These are phyloP conservation scores for Zygoascus bituminiphila DNA, from an alignment of 805 yeast genomes.

Conservation along the genomic window DNA sequence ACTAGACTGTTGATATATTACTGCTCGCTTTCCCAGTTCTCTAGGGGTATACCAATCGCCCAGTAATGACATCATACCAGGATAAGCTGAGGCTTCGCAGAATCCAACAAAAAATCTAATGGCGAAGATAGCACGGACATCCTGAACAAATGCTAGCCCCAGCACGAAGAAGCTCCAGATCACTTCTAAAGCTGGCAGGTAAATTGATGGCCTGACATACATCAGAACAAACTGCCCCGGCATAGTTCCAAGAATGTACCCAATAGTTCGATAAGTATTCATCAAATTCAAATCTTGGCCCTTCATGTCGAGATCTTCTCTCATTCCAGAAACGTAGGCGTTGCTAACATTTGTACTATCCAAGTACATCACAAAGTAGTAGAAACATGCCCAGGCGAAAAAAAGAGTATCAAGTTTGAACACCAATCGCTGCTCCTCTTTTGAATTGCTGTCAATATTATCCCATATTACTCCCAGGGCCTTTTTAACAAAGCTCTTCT, in stretches of 20 bases:
- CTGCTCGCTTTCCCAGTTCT: slow-evolving; percentile 35
- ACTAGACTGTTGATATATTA: slow-evolving; percentile 32
- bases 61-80: slow-evolving; percentile 22
- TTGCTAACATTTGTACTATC: slow-evolving; percentile 36
- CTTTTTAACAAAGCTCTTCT: not conserved
- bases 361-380: slow-evolving; percentile 31
- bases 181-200: slow-evolving; percentile 25
- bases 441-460: slow-evolving; percentile 8
- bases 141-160: slow-evolving; percentile 19
- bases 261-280: slow-evolving; percentile 22
- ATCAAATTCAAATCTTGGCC: slow-evolving; percentile 23
- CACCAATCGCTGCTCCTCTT: slow-evolving; percentile 29
- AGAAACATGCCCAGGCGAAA: slow-evolving; percentile 35
- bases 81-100: slow-evolving; percentile 25
- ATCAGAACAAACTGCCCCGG: slow-evolving; percentile 25
- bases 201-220: slow-evolving; percentile 36
- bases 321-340: slow-evolving; percentile 38
- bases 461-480: slow-evolving; percentile 5
- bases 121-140: slow-evolving; percentile 21
- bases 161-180: slow-evolving; percentile 22
- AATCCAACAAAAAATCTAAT: slow-evolving; percentile 28
- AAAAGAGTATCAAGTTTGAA: slow-evolving; percentile 34
- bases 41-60: slow-evolving; percentile 30
- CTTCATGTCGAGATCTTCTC: slow-evolving; percentile 24
- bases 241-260: slow-evolving; percentile 27